These are phyloP conservation scores for Linnemannia hyalina DNA, from an alignment of 192 early-diverging fungal genomes.

Conservation along the genomic window DNA sequence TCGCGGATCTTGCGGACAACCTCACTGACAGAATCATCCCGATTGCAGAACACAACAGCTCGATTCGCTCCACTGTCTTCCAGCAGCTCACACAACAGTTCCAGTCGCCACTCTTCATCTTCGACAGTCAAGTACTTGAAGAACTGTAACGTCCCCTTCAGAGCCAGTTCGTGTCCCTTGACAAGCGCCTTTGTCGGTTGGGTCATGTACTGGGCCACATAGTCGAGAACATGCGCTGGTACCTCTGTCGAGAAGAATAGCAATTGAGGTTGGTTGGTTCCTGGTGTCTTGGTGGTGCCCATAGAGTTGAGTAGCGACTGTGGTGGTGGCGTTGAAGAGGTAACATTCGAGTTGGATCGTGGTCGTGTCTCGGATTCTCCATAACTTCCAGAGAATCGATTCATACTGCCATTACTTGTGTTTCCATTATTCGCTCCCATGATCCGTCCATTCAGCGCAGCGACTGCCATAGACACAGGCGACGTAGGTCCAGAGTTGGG, in stretches of 20 bases:
- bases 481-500: slow-evolving; percentile 49
- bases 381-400: slow-evolving; percentile 20
- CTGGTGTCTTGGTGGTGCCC: not conserved
- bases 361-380: slow-evolving; percentile 11
- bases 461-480: slow-evolving; percentile 49
- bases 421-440: slow-evolving; percentile 2
- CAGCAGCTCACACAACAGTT: slow-evolving; percentile 30
- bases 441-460: slow-evolving; percentile 40
- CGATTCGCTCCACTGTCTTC: slow-evolving; percentile 50
- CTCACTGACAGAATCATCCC: slow-evolving; percentile 32
- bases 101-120: slow-evolving; percentile 46
- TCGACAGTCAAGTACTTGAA: slow-evolving; percentile 55
- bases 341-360: slow-evolving; percentile 12
- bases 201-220: slow-evolving; percentile 46
- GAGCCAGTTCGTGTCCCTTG: slow-evolving; percentile 44
- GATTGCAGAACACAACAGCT: slow-evolving; percentile 44
- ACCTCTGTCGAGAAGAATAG: slow-evolving; percentile 49
- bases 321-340: not conserved
- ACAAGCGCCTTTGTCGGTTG: slow-evolving; percentile 53
- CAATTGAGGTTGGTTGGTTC: slow-evolving; percentile 24
- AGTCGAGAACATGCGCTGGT: slow-evolving; percentile 40
- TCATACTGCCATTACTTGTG: not conserved
- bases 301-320: not conserved
- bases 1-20: slow-evolving; percentile 47
- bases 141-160: slow-evolving; percentile 51